These are phyloP conservation scores for Globisporangium irregulare DNA, from an alignment of 352 stramenopile species.

Conservation along the genomic window DNA sequence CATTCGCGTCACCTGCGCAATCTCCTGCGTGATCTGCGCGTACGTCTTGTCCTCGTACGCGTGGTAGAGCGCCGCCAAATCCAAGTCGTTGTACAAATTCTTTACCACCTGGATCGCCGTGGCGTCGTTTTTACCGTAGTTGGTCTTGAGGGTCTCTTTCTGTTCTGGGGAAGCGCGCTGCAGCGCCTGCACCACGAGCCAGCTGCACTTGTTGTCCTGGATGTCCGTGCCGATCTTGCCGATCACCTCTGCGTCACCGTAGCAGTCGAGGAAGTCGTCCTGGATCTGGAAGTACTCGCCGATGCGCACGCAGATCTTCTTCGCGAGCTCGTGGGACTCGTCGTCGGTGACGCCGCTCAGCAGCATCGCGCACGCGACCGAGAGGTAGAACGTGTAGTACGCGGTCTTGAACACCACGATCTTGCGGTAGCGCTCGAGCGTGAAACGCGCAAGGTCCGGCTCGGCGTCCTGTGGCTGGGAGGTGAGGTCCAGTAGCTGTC, in stretches of 20 bases:
- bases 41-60: constrained; percentile 94
- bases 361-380: constrained; percentile 90
- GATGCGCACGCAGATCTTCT: constrained; percentile 95
- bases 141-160: constrained; percentile 84
- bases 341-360: constrained; percentile 81
- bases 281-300: constrained; percentile 99
- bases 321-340: constrained; percentile 74
- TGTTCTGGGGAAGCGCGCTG: constrained; percentile 66
- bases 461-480: constrained; percentile 81
- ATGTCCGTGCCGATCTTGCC: constrained; percentile 98
- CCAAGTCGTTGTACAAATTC: constrained; percentile 92
- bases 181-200: constrained; percentile 96
- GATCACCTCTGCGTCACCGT: constrained; percentile 90
- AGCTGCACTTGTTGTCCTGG: constrained; percentile 99
- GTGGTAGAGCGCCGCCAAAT: constrained; percentile 86
- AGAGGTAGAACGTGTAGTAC: constrained; percentile 99
- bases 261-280: constrained; percentile 99
- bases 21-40: constrained; percentile 72
- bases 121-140: constrained; percentile 89
- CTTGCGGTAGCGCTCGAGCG: constrained; percentile 86
- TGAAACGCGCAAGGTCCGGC: constrained; percentile 92
- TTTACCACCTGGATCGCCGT: constrained; percentile 90
- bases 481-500: constrained; percentile 92
- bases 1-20: constrained; percentile 81
- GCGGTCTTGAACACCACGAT: constrained; percentile 99